Base-by-base conservation (phyloP, 192 early-diverging fungal genomes). In the Gigaspora rosea region DNA sequence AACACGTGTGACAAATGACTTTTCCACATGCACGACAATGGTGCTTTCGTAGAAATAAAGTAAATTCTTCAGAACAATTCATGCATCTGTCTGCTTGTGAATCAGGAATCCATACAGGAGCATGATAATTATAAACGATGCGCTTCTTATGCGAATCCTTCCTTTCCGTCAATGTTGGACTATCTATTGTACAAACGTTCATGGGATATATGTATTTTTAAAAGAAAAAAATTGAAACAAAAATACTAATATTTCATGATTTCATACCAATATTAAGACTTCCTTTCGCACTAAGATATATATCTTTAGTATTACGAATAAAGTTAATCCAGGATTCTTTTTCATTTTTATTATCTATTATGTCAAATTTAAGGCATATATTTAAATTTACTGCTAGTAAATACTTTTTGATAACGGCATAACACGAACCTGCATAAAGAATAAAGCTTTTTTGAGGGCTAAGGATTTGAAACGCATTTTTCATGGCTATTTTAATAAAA, bases 11-110 rank as follows among this genome's bases (percentile, higher is more conserved):
- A 81, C 94, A 95, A n/a, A 93, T 92, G 22, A 95, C 85, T 72
- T 90, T 90, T 22, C 94, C 94, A 77, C 94, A 95, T 1, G 87
- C 88, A 32, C 94, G 86, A 78, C 92, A 93, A 76, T 95, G 92
- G 79, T 94, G 92, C 78, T 88, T 90, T 4, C 93, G 86, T 71
- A 86, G 71, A 48, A 92, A 89, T 50, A 94, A 63, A 3, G 86
- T 86, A 78, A 95, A 95, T 20, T 85, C 89, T 56, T 90, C 86
- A 48, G 81, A 80, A 80, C 94, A 95, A 51, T 93, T 88, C 85
- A 92, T 91, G 78, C 94, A 95, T 4, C 78, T 54, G 5, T 82
- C 82, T 8, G 91, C 82, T 70, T 81, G 80, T 71, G 90, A 87
- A 80, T 95, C 92, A 0, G 94, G 94, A 41, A 91, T 87, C 93